Base-by-base conservation (phyloP, 768 basidiomycete genomes). In the Suillus subalutaceus region DNA sequence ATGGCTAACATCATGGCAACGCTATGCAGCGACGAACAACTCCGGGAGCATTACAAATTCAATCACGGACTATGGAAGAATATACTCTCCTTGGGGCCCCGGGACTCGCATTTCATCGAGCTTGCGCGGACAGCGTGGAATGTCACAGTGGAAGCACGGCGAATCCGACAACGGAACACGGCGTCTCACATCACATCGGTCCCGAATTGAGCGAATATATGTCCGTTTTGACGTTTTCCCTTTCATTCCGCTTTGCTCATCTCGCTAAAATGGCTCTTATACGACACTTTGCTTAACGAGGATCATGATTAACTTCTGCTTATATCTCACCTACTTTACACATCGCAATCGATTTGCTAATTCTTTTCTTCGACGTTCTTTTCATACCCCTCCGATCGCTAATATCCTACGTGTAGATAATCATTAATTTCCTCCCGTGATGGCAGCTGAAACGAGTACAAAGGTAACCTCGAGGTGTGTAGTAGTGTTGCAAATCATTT, bases 41-140 rank as follows among this genome's bases (percentile, higher is more conserved):
- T 83, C 44, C 71, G 76, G 23, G 68, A 70, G 59, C 72, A 76
- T 66, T 67, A 71, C 68, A 72, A 68, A 44, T 78, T 76, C 62
- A 89, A 86, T 71, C 84, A 86, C 53, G 89, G 90, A n/a, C 73
- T 90, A 60, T 89, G 90, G 88, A 83, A 82, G 70, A 91, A 91
- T 64, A 81, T 85, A 43, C 80, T 91, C 13, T 79, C 80, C 20
- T 77, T 90, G 63, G 87, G 83, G 8, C 80, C 86, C 41, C 79
- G 76, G 23, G 82, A 88, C 67, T 64, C 72, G 59, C 72, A 71
- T 37, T 72, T 89, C 64, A 79, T 83, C 61, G 80, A 84, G 68
- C 73, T 87, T 55, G 85, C 82, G 32, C 82, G 82, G 70, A 87
- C 82, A 26, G 86, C 87, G 53, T 95, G 92, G 91, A 90, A 87